Base-by-base conservation (phyloP, 1,284 basidiomycete species). In the Ceratobasidium sp. region DNA sequence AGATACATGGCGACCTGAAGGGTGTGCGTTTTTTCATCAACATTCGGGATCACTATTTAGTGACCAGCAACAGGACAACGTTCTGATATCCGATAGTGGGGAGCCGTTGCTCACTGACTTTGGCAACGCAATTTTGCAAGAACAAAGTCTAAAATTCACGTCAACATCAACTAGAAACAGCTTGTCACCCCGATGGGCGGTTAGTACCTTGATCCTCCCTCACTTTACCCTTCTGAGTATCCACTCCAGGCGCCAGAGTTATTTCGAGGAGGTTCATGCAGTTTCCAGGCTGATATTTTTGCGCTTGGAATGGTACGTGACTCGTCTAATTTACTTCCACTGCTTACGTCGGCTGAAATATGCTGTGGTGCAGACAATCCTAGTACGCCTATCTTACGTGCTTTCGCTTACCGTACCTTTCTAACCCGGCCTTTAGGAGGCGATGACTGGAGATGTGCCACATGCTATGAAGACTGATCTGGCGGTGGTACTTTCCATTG, bases 1-100 rank as follows among this genome's bases (percentile, higher is more conserved):
- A 69, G 50, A 50, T 69, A 3, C 67, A 69, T 20, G 67, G 67
- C 3, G 67, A 69, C n/a, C 23, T 69, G 23, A 69, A 69, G 35
- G 67, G 67, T 3, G 67, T 69, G n/a, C n/a, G n/a, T n/a, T 33
- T n/a, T n/a, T 27, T 3, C 18, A 10, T 6, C 23, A n/a, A n/a
- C n/a, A n/a, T n/a, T n/a, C n/a, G n/a, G n/a, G n/a, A n/a, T n/a
- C 30, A 59, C 10, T 59, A 23, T 8, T 10, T 27, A 12, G n/a
- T n/a, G n/a, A n/a, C n/a, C n/a, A n/a, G n/a, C n/a, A n/a, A n/a
- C n/a, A n/a, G n/a, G n/a, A n/a, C n/a, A n/a, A n/a, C n/a, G n/a
- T n/a, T n/a, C n/a, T n/a, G n/a, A n/a, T n/a, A n/a, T n/a, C n/a
- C n/a, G n/a, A n/a, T n/a, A n/a, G n/a, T n/a, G n/a, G n/a, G n/a